Evolutionary conservation across 805 yeast species (phyloP).

Genomic region (Kazachstania martiniae): DNA sequence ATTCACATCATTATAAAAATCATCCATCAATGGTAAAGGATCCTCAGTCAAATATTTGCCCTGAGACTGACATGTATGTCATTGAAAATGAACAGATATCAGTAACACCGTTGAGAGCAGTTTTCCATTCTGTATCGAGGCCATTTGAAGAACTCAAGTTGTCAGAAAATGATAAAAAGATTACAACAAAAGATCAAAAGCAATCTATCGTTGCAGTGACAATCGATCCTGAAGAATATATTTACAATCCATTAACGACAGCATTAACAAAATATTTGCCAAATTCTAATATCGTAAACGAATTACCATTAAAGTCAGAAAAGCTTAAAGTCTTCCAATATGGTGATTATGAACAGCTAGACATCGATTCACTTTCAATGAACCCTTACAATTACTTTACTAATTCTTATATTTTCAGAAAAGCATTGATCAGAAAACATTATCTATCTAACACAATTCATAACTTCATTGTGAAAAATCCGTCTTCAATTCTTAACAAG

Average conservation of each 20-base stretch:
- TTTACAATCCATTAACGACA: conserved; percentile 29
- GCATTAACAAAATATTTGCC: conserved; percentile 29
- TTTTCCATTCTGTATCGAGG: conserved; percentile 35
- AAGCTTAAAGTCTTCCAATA: conserved; percentile 49
- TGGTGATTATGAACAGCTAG: conserved; percentile 83
- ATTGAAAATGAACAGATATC: conserved; percentile 54
- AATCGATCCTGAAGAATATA: conserved; percentile 30
- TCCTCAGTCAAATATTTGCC: not conserved
- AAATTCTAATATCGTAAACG: conserved; percentile 23
- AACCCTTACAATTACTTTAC: conserved; percentile 37
- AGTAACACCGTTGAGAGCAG: conserved; percentile 64
- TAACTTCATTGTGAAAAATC: conserved; percentile 63
- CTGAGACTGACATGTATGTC: conserved; percentile 51
- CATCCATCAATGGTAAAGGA: no score
- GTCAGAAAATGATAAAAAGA: not conserved
- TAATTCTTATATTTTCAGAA: conserved; percentile 78
- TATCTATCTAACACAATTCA: conserved; percentile 78
- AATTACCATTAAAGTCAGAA: conserved; percentile 7
- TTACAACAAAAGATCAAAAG: conserved; percentile 5
- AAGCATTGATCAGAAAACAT: conserved; percentile 85
- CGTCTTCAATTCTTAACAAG: conserved; percentile 43
- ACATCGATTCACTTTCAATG: conserved; percentile 27
- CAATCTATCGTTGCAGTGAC: conserved; percentile 19
- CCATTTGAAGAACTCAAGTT: conserved; percentile 14
- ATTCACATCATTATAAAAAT: conserved; percentile 19